Percentiles rank a stretch among this genome's conserved stretches.
These are phyloP conservation scores for Pichia californica DNA, from an alignment of 805 yeast genomes.

Conservation along the genomic window DNA sequence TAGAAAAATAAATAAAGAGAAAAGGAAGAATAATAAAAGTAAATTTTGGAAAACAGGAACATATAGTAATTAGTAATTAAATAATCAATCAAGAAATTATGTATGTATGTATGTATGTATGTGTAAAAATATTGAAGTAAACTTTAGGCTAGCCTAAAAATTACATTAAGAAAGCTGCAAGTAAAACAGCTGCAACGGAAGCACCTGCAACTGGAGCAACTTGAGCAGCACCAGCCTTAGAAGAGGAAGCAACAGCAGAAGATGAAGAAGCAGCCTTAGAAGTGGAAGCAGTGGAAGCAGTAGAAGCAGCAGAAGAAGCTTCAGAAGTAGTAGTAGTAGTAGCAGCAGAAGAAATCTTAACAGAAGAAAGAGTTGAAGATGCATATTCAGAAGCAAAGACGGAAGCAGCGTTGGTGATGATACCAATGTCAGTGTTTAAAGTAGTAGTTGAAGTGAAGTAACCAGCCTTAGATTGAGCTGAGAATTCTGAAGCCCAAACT, in stretches of 20 bases:
- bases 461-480: constrained; percentile 21
- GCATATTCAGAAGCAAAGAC: constrained; percentile 6
- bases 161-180: constrained; percentile 1
- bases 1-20: not conserved
- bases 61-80: too few relatives aligned
- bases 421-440: constrained; percentile 17
- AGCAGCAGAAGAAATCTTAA: not conserved
- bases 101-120: too few relatives aligned
- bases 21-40: not conserved
- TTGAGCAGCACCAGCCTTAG: constrained; percentile 2
- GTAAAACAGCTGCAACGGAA: not conserved
- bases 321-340: not conserved
- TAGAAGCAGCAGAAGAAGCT: not conserved
- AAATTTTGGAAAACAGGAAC: too few relatives aligned
- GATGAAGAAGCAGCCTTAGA: not conserved
- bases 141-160: not conserved
- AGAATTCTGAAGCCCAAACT: constrained; percentile 28
- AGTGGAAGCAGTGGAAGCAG: not conserved
- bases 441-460: constrained; percentile 32
- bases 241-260: not conserved
- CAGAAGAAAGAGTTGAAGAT: constrained; percentile 7
- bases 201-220: constrained; percentile 1
- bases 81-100: too few relatives aligned
- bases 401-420: constrained; percentile 12
- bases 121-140: not conserved